Percentiles rank a stretch among this genome's conserved stretches.
Evolutionary conservation across 768 basidiomycete species (phyloP).

Genomic region (Neoboletus brunneissimus): DNA sequence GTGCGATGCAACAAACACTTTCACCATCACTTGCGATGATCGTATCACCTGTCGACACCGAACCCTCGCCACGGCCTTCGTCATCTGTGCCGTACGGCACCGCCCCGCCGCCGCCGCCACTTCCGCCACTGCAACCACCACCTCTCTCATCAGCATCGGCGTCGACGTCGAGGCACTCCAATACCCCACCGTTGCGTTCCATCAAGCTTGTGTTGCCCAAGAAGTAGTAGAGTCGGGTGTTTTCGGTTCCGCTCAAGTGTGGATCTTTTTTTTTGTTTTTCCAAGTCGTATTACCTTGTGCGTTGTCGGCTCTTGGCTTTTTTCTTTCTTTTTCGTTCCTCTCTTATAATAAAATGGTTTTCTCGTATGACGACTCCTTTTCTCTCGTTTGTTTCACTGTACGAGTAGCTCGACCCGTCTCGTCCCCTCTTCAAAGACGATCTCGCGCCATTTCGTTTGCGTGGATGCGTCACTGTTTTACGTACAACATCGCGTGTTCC

Average conservation of each 20-base stretch:
- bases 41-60: conserved; percentile 33
- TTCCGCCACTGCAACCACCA: conserved; percentile 12
- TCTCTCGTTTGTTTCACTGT: conserved; percentile 3
- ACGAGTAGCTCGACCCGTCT: conserved; percentile 6
- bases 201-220: conserved; percentile 32
- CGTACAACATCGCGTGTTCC: not conserved
- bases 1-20: conserved; percentile 34
- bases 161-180: conserved; percentile 12
- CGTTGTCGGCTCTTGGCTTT: not conserved
- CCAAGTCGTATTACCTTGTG: not conserved
- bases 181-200: conserved; percentile 31
- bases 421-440: not conserved
- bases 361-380: not conserved
- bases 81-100: conserved; percentile 24
- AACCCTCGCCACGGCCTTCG: conserved; percentile 33
- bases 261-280: too few species aligned
- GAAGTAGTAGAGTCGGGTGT: conserved; percentile 26
- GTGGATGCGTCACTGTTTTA: not conserved
- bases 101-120: conserved; percentile 8
- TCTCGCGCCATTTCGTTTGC: not conserved
- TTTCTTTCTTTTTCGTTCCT: not conserved
- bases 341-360: not conserved
- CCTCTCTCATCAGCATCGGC: not conserved
- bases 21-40: conserved; percentile 37
- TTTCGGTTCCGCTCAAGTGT: not conserved